These are phyloP conservation scores for Puccinia triticina DNA, from an alignment of 1,284 basidiomycete species.

Conservation along the genomic window DNA sequence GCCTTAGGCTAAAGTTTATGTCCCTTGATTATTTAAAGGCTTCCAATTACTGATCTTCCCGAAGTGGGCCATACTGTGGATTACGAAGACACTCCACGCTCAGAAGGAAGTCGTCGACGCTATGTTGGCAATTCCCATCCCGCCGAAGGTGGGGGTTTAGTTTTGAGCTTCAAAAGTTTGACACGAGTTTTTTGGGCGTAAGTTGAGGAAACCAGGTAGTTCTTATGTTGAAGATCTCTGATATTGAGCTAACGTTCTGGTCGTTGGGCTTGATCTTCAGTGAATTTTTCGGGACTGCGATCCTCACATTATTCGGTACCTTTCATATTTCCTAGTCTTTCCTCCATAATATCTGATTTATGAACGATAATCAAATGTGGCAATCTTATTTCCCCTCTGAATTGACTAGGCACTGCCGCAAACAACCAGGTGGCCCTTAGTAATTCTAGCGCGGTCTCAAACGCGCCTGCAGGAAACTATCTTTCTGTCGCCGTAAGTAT, in stretches of 20 bases:
- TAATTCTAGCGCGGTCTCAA: conserved; percentile 28
- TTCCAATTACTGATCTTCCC: conserved; percentile 27
- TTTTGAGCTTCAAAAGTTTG: conserved; percentile 19
- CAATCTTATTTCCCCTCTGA: conserved; percentile 1
- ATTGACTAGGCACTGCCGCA: conserved; percentile 36
- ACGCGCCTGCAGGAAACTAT: conserved; percentile 16
- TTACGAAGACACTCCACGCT: conserved; percentile 18
- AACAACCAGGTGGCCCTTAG: conserved; percentile 50
- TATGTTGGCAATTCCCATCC: conserved; percentile 3
- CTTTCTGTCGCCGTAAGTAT: conserved; percentile 42
- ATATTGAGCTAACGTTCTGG: not conserved
- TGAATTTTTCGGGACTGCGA: conserved; percentile 46
- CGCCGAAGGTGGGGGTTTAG: conserved; percentile 8
- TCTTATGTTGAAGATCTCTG: not conserved
- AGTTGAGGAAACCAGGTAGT: not conserved
- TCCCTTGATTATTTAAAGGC: conserved; percentile 23
- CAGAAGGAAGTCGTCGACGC: conserved; percentile 30
- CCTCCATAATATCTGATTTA: not conserved
- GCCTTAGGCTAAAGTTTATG: not conserved
- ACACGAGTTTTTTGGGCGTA: conserved; percentile 37
- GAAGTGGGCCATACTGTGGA: conserved; percentile 30
- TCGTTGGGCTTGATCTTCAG: conserved; percentile 1
- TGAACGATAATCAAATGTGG: not conserved
- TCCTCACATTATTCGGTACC: conserved; percentile 44
- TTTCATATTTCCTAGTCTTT: not conserved